Percentiles rank a stretch among this genome's conserved stretches.
phyloP scores from a whole-genome alignment of 2,329 filamentous ascomycete species.

The Paecilomyces sp. region DNA sequence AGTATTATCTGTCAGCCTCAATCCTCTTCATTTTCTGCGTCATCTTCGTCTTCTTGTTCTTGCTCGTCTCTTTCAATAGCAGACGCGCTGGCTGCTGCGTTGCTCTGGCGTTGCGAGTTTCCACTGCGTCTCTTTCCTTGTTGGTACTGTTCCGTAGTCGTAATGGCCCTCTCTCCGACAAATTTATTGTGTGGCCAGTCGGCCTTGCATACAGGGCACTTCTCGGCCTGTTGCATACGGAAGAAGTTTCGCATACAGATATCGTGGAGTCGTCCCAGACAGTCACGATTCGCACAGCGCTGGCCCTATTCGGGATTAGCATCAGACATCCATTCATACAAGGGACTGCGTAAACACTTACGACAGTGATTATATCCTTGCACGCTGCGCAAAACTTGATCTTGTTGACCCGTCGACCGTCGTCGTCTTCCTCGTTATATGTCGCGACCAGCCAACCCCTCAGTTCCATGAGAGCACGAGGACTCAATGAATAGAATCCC shows the following conservation, averaged over 20 bases:
- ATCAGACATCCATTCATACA: not conserved
- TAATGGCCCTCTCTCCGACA: constrained; percentile 47
- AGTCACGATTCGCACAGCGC: constrained; percentile 64
- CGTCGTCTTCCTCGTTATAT: constrained; percentile 70
- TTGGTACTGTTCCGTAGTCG: constrained; percentile 19
- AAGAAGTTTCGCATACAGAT: constrained; percentile 70
- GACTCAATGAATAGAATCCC: constrained; percentile 68
- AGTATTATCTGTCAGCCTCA: not conserved
- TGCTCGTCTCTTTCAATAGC: not conserved
- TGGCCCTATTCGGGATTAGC: constrained; percentile 48
- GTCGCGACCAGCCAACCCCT: constrained; percentile 76
- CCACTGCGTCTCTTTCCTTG: constrained; percentile 18
- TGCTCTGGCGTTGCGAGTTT: constrained; percentile 4
- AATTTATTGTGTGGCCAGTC: constrained; percentile 45
- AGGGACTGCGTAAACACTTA: constrained; percentile 20
- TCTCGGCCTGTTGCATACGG: constrained; percentile 53
- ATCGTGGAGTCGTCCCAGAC: constrained; percentile 66
- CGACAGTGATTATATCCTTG: constrained; percentile 76
- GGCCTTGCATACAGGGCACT: constrained; percentile 55
- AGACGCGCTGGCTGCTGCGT: not conserved
- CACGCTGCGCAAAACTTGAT: constrained; percentile 88
- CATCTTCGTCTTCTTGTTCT: not conserved
- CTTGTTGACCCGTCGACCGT: constrained; percentile 51
- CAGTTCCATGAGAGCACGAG: constrained; percentile 77
- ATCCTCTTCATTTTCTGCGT: not conserved